Evolutionary conservation across 1,139 yeast genomes (phyloP).

Genomic region (Pichia sp.): DNA sequence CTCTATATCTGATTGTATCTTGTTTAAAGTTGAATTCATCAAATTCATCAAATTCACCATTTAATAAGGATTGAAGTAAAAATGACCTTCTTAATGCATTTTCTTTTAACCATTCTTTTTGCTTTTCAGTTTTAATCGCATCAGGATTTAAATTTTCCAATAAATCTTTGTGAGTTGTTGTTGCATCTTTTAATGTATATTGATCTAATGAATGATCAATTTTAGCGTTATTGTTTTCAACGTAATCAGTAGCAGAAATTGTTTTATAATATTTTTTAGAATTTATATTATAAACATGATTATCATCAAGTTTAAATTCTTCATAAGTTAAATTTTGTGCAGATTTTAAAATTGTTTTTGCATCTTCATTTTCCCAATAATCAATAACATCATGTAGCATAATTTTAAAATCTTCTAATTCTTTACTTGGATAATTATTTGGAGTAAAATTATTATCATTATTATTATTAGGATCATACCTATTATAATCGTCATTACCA

Average conservation of each 20-base stretch:
- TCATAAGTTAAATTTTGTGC: constrained; percentile 7
- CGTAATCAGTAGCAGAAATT: background rate
- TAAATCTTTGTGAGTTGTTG: constrained; percentile 15
- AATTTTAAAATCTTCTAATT: constrained; percentile 1
- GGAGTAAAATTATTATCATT: too few species aligned
- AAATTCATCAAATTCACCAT: constrained; percentile 17
- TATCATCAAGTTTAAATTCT: constrained; percentile 6
- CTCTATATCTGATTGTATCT: constrained; percentile 25
- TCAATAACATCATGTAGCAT: constrained; percentile 8
- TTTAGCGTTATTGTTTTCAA: background rate
- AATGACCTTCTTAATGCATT: constrained; percentile 24
- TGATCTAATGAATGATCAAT: background rate
- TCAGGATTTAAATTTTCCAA: constrained; percentile 12
- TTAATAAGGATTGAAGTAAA: constrained; percentile 18
- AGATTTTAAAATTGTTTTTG: constrained; percentile 5
- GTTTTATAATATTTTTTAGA: too few species aligned
- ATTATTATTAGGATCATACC: too few species aligned
- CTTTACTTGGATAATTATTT: background rate
- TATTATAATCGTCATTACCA: background rate
- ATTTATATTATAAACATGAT: too few species aligned
- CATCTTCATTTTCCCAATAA: constrained; percentile 12
- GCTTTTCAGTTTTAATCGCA: constrained; percentile 10
- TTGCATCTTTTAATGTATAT: background rate
- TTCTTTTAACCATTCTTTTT: constrained; percentile 18
- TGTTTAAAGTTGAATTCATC: constrained; percentile 15